Conservation (phyloP, 331 rosid genomes). For the Quercus phellos region DNA sequence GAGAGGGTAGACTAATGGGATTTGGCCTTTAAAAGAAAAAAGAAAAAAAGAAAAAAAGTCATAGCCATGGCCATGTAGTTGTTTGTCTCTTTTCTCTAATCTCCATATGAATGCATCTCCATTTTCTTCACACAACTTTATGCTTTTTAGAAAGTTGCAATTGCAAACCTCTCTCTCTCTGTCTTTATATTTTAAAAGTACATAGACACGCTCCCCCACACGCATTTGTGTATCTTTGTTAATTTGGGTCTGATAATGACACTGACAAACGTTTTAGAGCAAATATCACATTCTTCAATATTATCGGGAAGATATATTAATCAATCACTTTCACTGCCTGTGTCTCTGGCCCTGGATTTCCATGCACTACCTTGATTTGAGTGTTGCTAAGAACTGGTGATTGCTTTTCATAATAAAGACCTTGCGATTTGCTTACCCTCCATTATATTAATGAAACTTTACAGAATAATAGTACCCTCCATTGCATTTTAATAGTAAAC, state of each 20-base stretch:
- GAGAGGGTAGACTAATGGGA: not conserved
- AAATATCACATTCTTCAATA: not conserved
- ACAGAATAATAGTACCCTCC: no score
- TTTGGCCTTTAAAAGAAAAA: not conserved
- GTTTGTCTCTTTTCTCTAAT: conserved; percentile 34
- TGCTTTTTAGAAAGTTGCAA: conserved; percentile 52
- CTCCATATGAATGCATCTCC: conserved; percentile 37
- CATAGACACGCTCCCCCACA: conserved; percentile 6
- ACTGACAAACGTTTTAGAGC: conserved; percentile 12
- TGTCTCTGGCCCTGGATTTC: not conserved
- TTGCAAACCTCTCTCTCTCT: conserved; percentile 1
- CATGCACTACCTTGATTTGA: conserved; percentile 6
- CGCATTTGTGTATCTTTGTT: conserved; percentile 23
- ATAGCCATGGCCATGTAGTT: conserved; percentile 43
- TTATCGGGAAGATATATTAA: not conserved
- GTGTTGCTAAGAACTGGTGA: not conserved
- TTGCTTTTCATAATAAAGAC: not conserved
- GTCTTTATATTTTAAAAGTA: not conserved
- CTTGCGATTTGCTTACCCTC: not conserved
- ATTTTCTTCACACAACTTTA: conserved; percentile 39
- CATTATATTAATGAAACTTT: not conserved
- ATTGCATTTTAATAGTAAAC: no score
- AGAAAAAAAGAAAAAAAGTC: no score
- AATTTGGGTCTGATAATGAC: conserved; percentile 33
- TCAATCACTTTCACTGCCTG: not conserved